phyloP scores from a whole-genome alignment of 2,329 filamentous ascomycete species.

The Botrytis paeoniae region DNA sequence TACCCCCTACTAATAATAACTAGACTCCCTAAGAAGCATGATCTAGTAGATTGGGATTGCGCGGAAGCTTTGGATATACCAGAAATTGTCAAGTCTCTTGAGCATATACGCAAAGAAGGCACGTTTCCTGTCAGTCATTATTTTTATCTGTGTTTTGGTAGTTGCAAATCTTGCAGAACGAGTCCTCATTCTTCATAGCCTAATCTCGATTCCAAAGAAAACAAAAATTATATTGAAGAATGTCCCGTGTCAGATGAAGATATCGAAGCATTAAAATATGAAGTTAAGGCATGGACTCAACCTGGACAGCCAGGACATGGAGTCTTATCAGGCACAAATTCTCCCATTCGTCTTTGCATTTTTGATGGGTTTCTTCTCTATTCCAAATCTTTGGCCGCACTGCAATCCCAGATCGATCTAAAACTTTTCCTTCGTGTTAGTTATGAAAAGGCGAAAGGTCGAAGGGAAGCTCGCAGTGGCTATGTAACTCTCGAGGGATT shows the following conservation, averaged over 20 bases:
- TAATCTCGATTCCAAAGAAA: slow-evolving; percentile 55
- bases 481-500: slow-evolving; percentile 87
- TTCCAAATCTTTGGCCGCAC: slow-evolving; percentile 49
- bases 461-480: slow-evolving; percentile 66
- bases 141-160: slow-evolving; percentile 33
- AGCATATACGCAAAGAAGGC: slow-evolving; percentile 68
- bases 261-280: slow-evolving; percentile 47
- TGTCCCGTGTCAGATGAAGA: slow-evolving; percentile 50
- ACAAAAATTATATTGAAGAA: slow-evolving; percentile 58
- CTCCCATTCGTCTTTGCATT: slow-evolving; percentile 55
- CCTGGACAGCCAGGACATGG: slow-evolving; percentile 45
- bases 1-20: not conserved
- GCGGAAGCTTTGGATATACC: slow-evolving; percentile 71
- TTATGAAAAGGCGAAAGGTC: slow-evolving; percentile 58
- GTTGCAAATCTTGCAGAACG: slow-evolving; percentile 27
- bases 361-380: slow-evolving; percentile 90
- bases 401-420: slow-evolving; percentile 65
- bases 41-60: slow-evolving; percentile 89
- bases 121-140: slow-evolving; percentile 54
- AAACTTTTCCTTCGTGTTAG: slow-evolving; percentile 75
- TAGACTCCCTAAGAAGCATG: slow-evolving; percentile 55
- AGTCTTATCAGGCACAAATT: slow-evolving; percentile 30
- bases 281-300: slow-evolving; percentile 48
- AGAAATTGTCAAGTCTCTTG: slow-evolving; percentile 63
- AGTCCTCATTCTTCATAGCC: slow-evolving; percentile 40